Conservation (phyloP, 2,329 filamentous ascomycete species). For the Rutstroemia sp. region DNA sequence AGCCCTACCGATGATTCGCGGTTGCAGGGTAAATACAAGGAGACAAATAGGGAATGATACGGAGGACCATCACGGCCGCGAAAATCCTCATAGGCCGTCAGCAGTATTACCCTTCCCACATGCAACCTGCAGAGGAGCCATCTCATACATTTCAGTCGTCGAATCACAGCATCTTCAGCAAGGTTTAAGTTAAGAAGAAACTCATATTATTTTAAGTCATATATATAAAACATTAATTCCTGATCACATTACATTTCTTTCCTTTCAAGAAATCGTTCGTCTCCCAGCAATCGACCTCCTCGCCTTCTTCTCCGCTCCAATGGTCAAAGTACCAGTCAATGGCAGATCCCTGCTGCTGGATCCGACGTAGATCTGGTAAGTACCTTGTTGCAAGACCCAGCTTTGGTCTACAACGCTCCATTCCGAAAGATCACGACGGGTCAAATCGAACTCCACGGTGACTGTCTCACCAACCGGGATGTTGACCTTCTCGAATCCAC, state of each 20-base stretch:
- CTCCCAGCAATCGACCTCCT: neutral
- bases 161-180: too few species aligned
- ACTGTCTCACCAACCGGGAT: constrained; percentile 40
- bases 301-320: neutral
- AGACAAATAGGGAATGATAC: too few species aligned
- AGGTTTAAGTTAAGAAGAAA: too few species aligned
- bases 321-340: neutral
- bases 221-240: neutral
- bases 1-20: too few species aligned
- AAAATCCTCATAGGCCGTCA: too few species aligned
- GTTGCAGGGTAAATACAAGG: too few species aligned
- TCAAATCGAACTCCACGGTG: constrained; percentile 43
- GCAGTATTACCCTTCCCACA: too few species aligned
- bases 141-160: too few species aligned
- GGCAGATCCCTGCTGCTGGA: constrained; percentile 3
- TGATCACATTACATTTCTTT: neutral
- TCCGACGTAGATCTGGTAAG: constrained; percentile 4
- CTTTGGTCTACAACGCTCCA: constrained; percentile 54
- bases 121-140: too few species aligned
- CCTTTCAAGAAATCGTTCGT: neutral
- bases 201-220: too few species aligned
- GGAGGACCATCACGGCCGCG: too few species aligned
- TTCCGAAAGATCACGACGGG: constrained; percentile 52
- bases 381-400: constrained; percentile 35
- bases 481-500: constrained; percentile 53